phyloP scores from a whole-genome alignment of 345 rosid species.

The Eutrema heterophyllum region DNA sequence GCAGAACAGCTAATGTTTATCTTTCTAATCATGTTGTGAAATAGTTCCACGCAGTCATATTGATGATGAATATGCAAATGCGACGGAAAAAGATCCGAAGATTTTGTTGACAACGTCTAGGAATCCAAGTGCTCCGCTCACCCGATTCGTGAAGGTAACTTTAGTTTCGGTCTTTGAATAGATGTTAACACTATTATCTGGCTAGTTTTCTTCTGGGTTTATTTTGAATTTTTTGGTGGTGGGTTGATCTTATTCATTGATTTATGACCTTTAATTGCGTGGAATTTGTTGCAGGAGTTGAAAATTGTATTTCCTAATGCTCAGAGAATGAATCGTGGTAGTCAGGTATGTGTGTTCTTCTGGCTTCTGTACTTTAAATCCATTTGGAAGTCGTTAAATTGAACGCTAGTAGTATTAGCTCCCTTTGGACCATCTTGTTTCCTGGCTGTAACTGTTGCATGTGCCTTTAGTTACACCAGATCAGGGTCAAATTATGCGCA shows the following conservation, averaged over 20 bases:
- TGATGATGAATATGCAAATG: slow-evolving; percentile 88
- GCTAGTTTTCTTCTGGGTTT: background rate
- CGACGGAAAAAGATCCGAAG: slow-evolving; percentile 61
- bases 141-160: slow-evolving; percentile 67
- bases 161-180: background rate
- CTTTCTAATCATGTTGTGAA: slow-evolving; percentile 12
- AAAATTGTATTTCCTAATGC: slow-evolving; percentile 81
- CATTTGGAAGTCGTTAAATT: background rate
- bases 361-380: background rate
- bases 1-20: background rate
- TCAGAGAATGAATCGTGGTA: slow-evolving; percentile 72
- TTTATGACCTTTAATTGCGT: background rate
- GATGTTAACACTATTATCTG: background rate
- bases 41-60: slow-evolving; percentile 71
- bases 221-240: background rate
- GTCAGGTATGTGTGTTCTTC: slow-evolving; percentile 51
- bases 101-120: slow-evolving; percentile 84
- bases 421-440: background rate
- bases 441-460: background rate
- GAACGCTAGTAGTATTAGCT: background rate
- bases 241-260: background rate
- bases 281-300: slow-evolving; percentile 55
- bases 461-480: background rate
- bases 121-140: slow-evolving; percentile 81
- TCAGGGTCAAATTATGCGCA: background rate